phyloP scores from a whole-genome alignment of 2,329 filamentous ascomycete genomes.

The Parastagonospora nodorum region DNA sequence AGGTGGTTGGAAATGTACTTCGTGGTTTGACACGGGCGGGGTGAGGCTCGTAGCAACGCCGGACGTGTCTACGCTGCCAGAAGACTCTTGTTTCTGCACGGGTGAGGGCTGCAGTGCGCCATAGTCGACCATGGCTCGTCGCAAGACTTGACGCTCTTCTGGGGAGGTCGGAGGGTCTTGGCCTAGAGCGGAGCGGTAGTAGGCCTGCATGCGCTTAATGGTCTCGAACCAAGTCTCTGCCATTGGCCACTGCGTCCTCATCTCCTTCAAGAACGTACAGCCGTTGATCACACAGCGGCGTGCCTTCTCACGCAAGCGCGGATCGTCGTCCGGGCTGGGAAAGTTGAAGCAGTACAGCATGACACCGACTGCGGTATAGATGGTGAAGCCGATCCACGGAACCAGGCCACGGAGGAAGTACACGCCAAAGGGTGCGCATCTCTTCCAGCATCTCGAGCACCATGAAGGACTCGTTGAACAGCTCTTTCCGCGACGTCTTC shows the following conservation, averaged over 20 bases:
- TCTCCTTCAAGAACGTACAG: slow-evolving; percentile 46
- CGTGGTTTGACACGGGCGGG: slow-evolving; percentile 4
- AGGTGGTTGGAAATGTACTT: background rate
- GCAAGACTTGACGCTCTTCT: slow-evolving; percentile 44
- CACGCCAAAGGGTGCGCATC: slow-evolving; percentile 47
- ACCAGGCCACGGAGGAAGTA: slow-evolving; percentile 48
- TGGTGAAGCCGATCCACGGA: slow-evolving; percentile 50
- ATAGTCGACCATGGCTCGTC: slow-evolving; percentile 48
- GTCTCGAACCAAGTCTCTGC: slow-evolving; percentile 49
- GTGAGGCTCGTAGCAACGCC: slow-evolving; percentile 14
- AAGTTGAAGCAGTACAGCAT: slow-evolving; percentile 49
- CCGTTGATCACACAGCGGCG: slow-evolving; percentile 43
- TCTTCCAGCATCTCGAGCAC: slow-evolving; percentile 50
- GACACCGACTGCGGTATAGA: slow-evolving; percentile 48
- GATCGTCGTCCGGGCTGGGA: slow-evolving; percentile 43
- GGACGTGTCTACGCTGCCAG: slow-evolving; percentile 15
- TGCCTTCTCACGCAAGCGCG: slow-evolving; percentile 38
- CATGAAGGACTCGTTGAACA: slow-evolving; percentile 44
- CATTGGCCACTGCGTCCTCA: slow-evolving; percentile 51
- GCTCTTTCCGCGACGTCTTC: slow-evolving; percentile 40
- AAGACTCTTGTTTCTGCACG: slow-evolving; percentile 41
- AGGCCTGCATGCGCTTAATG: slow-evolving; percentile 50
- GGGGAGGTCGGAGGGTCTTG: slow-evolving; percentile 43
- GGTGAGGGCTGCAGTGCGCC: slow-evolving; percentile 47
- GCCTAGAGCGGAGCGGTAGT: slow-evolving; percentile 43